A percentile compares a stretch with the other conserved stretches of the same genome.
Evolutionary conservation across 345 rosid species (phyloP).

Genomic region (Pelargonium nanum): DNA sequence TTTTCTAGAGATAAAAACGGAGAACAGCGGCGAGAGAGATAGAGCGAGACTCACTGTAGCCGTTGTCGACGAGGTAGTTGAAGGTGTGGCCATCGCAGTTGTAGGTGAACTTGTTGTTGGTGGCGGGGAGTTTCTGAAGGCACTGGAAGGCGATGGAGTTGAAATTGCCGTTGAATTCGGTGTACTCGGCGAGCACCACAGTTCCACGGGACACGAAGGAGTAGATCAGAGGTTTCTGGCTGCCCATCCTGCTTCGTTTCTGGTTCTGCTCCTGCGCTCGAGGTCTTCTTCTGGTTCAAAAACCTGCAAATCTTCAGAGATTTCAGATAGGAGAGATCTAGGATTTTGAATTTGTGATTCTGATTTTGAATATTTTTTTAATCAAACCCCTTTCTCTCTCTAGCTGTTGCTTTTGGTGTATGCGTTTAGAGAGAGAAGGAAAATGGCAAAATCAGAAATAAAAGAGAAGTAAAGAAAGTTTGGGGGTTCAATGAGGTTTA

Average conservation of each 20-base stretch:
- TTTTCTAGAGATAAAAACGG: not conserved
- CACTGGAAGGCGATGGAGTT: conserved; percentile 31
- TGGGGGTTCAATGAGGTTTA: not conserved
- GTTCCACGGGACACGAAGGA: conserved; percentile 24
- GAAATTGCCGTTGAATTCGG: conserved; percentile 30
- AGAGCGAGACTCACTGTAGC: conserved; percentile 22
- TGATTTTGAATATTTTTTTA: not conserved
- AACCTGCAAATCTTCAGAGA: not conserved
- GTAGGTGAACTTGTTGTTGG: conserved; percentile 33
- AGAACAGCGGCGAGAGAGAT: not conserved
- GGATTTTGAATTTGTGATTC: not conserved
- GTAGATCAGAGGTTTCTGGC: conserved; percentile 26
- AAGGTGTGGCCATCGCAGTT: conserved; percentile 32
- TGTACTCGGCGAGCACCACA: conserved; percentile 24
- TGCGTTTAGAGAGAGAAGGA: not conserved
- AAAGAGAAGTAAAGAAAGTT: no score
- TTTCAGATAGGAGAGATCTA: not conserved
- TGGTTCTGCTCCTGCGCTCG: not conserved
- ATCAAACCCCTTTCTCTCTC: not conserved
- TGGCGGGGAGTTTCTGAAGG: conserved; percentile 31
- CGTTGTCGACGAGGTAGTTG: conserved; percentile 29
- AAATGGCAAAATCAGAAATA: not conserved
- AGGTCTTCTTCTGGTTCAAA: not conserved
- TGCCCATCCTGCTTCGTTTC: not conserved
- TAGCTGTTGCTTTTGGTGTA: not conserved